Evolutionary conservation across 2,329 filamentous ascomycete species (phyloP).

Genomic region (Claviceps sp.): DNA sequence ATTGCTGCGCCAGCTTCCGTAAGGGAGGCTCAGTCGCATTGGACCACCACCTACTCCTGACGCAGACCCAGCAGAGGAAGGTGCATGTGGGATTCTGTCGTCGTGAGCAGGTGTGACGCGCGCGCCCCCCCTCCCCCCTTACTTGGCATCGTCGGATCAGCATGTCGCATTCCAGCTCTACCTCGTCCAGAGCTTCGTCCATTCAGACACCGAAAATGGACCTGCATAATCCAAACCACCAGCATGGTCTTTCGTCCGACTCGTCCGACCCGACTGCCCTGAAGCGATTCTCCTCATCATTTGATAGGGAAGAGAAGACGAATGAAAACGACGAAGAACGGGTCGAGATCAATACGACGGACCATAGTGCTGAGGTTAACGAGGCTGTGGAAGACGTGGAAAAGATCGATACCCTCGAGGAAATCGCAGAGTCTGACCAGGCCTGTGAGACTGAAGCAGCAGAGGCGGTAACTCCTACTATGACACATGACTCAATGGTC

Average conservation of each 20-base stretch:
- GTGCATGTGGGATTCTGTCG: constrained; percentile 4
- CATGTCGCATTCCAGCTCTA: constrained; percentile 16
- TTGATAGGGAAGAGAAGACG: background rate
- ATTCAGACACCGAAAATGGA: constrained; percentile 15
- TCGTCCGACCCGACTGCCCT: constrained; percentile 12
- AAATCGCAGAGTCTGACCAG: background rate
- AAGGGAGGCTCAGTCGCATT: constrained; percentile 1
- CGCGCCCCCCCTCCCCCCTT: background rate
- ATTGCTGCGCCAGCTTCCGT: constrained; percentile 7
- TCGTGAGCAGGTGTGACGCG: background rate
- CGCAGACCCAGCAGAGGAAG: constrained; percentile 5
- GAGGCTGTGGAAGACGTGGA: background rate
- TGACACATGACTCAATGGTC: constrained; percentile 57
- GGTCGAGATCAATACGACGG: background rate
- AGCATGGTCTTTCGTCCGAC: constrained; percentile 16
- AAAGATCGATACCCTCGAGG: background rate
- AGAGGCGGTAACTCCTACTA: constrained; percentile 21
- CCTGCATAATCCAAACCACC: constrained; percentile 12
- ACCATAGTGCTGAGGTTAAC: background rate
- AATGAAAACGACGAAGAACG: background rate
- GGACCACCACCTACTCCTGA: constrained; percentile 4
- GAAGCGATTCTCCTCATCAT: constrained; percentile 5
- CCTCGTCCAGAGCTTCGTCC: constrained; percentile 10
- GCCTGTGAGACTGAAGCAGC: constrained; percentile 14
- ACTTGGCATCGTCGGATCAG: constrained; percentile 9